phyloP scores from a whole-genome alignment of 192 early-diverging fungal genomes.

The Chytriomyces confervae region DNA sequence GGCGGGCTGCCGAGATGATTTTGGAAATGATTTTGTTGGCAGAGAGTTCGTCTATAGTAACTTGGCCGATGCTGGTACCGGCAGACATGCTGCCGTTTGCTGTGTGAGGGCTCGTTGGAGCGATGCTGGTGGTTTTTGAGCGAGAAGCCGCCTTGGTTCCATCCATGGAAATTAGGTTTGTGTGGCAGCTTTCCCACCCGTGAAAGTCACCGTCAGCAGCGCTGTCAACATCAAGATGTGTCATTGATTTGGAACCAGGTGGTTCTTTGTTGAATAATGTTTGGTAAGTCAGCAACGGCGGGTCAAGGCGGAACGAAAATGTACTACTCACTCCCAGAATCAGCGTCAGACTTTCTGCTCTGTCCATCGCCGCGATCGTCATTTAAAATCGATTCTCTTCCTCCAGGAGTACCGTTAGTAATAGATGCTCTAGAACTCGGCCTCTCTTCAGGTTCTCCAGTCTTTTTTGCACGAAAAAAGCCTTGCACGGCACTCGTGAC shows the following conservation, averaged over 20 bases:
- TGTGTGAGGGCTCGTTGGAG: neutral
- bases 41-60: too few relatives aligned
- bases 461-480: conserved; percentile 28
- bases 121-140: neutral
- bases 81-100: neutral
- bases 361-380: neutral
- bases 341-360: too few relatives aligned
- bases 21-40: conserved; percentile 1
- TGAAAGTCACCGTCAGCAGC: conserved; percentile 2
- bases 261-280: too few relatives aligned
- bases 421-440: neutral
- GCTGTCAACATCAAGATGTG: neutral
- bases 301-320: too few relatives aligned
- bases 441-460: neutral
- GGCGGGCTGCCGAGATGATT: conserved; percentile 7
- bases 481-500: conserved; percentile 7
- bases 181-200: conserved; percentile 33
- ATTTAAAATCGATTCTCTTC: neutral
- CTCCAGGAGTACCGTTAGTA: neutral
- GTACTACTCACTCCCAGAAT: too few relatives aligned
- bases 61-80: neutral
- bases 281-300: neutral
- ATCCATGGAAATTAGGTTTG: conserved; percentile 37
- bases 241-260: conserved; percentile 8
- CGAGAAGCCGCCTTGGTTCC: conserved; percentile 2